A percentile compares a stretch with the other conserved stretches of the same genome.
These are phyloP conservation scores for Diplosphaera chodatii DNA, from an alignment of 139 green algal species.

Conservation along the genomic window DNA sequence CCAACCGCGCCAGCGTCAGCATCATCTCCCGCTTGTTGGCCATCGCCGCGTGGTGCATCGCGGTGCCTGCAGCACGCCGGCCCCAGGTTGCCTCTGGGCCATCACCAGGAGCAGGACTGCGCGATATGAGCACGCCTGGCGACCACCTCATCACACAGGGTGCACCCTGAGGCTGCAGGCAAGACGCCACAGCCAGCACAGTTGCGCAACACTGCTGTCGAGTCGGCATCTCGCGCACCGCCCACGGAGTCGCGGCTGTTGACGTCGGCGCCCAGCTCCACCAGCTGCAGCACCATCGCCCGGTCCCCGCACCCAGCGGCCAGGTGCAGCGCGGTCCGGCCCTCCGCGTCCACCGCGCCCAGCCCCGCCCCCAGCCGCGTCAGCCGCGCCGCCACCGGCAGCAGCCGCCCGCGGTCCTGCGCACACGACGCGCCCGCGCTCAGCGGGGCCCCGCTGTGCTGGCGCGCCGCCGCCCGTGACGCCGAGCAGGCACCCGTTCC, in stretches of 20 bases:
- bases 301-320: conserved; percentile 48
- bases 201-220: too few species aligned
- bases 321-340: conserved; percentile 45
- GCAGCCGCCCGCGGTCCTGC: conserved; percentile 39
- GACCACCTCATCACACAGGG: too few species aligned
- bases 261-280: conserved; percentile 49
- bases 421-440: too few species aligned
- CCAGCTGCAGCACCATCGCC: conserved; percentile 43
- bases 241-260: conserved; percentile 44
- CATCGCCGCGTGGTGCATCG: conserved; percentile 66
- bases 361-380: conserved; percentile 40
- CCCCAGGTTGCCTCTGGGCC: too few species aligned
- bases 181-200: too few species aligned
- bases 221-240: conserved; percentile 11
- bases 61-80: conserved; percentile 29
- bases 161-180: too few species aligned
- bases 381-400: conserved; percentile 40
- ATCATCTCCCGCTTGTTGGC: conserved; percentile 70
- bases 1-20: conserved; percentile 49
- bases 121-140: neutral
- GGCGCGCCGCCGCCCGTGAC: too few species aligned
- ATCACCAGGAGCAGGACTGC: too few species aligned
- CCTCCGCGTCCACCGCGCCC: conserved; percentile 42
- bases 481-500: too few species aligned
- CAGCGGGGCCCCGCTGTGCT: too few species aligned